Percentiles rank a stretch among this genome's conserved stretches.
Conservation (phyloP, 768 basidiomycete genomes). For the Tulasnella calospora region DNA sequence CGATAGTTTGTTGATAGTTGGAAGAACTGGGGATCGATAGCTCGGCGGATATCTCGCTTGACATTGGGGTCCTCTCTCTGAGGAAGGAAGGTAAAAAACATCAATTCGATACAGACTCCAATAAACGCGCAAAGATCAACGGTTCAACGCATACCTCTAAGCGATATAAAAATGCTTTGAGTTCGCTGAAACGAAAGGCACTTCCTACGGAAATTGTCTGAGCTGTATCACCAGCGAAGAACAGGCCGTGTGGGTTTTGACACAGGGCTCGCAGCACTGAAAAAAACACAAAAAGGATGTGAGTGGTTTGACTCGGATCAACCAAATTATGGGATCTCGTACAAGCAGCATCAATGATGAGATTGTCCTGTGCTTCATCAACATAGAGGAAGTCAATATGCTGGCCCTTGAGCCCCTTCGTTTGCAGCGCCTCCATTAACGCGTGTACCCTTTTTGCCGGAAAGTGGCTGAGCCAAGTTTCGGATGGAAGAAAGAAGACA, state of each 20-base stretch:
- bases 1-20: conserved; percentile 24
- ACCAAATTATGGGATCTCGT: conserved; percentile 38
- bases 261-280: conserved; percentile 14
- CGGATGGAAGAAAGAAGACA: neutral
- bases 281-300: too few species aligned
- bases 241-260: conserved; percentile 16
- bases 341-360: conserved; percentile 54
- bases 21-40: conserved; percentile 12
- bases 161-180: conserved; percentile 8
- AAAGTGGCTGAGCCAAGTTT: too few species aligned
- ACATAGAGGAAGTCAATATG: conserved; percentile 58
- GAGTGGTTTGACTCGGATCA: too few species aligned
- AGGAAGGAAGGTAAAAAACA: neutral
- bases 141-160: neutral
- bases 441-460: neutral
- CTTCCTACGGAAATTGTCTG: conserved; percentile 17
- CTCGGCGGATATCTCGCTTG: neutral
- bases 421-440: neutral
- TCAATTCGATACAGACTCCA: neutral
- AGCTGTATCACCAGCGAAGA: conserved; percentile 18
- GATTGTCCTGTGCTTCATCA: conserved; percentile 69
- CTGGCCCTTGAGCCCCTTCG: neutral
- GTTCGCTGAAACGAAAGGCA: conserved; percentile 19
- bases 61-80: neutral
- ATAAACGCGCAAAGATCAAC: neutral